Evolutionary conservation across 306 rosid genomes (phyloP).

Genomic region (Quercus aquifolioides): DNA sequence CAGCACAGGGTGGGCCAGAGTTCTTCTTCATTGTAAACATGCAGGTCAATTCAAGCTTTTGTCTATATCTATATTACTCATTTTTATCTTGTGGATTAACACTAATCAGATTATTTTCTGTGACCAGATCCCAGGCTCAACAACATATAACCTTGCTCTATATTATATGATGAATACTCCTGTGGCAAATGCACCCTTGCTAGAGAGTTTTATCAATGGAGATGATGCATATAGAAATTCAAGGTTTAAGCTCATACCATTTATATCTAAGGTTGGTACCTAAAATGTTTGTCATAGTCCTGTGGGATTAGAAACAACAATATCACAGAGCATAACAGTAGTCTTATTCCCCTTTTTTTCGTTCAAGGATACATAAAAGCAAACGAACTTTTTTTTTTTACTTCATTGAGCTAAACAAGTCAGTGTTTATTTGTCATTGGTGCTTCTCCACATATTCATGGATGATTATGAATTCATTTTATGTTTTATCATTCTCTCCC

Average conservation of each 20-base stretch:
- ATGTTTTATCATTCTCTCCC: background rate
- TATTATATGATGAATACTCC: slow-evolving; percentile 75
- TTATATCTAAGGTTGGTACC: slow-evolving; percentile 79
- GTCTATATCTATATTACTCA: background rate
- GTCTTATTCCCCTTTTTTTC: background rate
- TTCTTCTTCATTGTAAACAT: slow-evolving; percentile 82
- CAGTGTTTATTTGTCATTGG: background rate
- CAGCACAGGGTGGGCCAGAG: slow-evolving; percentile 61
- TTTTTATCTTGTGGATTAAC: background rate
- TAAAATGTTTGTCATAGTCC: background rate
- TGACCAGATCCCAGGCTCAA: slow-evolving; percentile 65
- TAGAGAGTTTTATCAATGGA: slow-evolving; percentile 72
- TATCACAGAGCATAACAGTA: background rate
- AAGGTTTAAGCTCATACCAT: slow-evolving; percentile 85
- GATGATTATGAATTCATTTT: background rate
- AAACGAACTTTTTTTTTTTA: background rate
- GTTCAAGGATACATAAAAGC: background rate
- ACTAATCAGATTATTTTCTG: background rate
- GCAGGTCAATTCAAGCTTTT: slow-evolving; percentile 44
- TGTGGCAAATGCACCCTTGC: slow-evolving; percentile 62
- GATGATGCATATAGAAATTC: slow-evolving; percentile 84
- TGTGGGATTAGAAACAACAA: background rate
- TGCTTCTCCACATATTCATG: background rate
- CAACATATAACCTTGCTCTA: slow-evolving; percentile 56
- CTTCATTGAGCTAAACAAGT: background rate